Percentiles rank a stretch among this genome's conserved stretches.
phyloP scores from a whole-genome alignment of 371 early-diverging fungal genomes.

The Mortierella sp. region DNA sequence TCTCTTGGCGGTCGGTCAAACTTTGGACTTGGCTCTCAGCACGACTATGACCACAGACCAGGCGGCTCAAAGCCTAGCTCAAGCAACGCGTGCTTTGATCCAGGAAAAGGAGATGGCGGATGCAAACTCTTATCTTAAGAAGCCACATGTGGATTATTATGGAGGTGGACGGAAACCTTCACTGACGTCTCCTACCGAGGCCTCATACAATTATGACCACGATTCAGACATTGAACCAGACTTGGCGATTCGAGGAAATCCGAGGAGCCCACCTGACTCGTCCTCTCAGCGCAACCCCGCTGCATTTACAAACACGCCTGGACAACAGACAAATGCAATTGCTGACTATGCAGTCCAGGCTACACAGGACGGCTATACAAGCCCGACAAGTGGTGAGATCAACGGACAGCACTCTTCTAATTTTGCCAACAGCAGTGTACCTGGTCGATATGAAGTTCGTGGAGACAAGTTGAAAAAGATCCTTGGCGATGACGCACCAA shows the following conservation, averaged over 20 bases:
- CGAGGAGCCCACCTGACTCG: conserved; percentile 22
- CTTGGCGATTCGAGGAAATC: conserved; percentile 19
- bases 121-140: neutral
- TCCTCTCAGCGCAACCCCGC: conserved; percentile 30
- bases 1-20: conserved; percentile 37
- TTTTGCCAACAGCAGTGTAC: conserved; percentile 25
- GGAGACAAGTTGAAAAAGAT: conserved; percentile 43
- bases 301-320: no score
- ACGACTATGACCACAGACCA: conserved; percentile 54
- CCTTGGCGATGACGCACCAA: conserved; percentile 41
- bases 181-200: conserved; percentile 13
- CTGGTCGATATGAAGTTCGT: conserved; percentile 30
- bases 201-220: conserved; percentile 48
- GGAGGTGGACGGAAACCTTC: conserved; percentile 27
- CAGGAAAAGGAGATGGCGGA: conserved; percentile 58
- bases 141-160: conserved; percentile 15
- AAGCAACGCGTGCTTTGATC: conserved; percentile 47
- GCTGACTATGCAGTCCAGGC: conserved; percentile 5
- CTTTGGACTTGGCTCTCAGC: conserved; percentile 41
- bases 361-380: neutral
- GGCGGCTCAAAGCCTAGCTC: conserved; percentile 52
- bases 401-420: conserved; percentile 16
- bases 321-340: no score
- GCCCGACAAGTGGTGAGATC: no score
- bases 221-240: conserved; percentile 55